Evolutionary conservation across 192 early-diverging fungal genomes (phyloP).

Genomic region (Entomortierella beljakovae): DNA sequence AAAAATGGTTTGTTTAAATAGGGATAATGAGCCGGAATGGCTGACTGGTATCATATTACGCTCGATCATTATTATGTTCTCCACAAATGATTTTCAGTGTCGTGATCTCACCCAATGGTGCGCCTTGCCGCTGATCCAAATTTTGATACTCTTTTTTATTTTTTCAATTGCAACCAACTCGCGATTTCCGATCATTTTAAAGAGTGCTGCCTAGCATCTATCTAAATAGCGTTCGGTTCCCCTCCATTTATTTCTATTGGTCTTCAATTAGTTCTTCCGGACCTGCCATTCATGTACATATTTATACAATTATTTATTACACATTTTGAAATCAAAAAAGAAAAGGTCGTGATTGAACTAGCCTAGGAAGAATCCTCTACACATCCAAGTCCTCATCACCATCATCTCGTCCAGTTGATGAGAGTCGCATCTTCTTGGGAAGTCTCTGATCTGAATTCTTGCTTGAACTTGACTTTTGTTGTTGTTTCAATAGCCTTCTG

Average conservation of each 20-base stretch:
- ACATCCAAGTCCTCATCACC: slow-evolving; percentile 53
- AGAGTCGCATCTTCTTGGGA: slow-evolving; percentile 45
- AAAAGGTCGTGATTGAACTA: not conserved
- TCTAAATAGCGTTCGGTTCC: too few species aligned
- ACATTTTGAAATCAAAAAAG: not conserved
- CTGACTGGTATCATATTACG: too few species aligned
- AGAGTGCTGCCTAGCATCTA: too few species aligned
- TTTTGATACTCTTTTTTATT: not conserved
- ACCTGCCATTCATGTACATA: too few species aligned
- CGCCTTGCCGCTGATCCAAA: slow-evolving; percentile 14
- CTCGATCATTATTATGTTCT: slow-evolving; percentile 10
- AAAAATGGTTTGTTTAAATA: too few species aligned
- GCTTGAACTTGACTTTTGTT: slow-evolving; percentile 20
- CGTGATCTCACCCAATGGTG: slow-evolving; percentile 17
- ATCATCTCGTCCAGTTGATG: slow-evolving; percentile 43
- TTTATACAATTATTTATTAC: too few species aligned
- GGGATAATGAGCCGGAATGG: not conserved
- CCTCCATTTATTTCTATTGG: too few species aligned
- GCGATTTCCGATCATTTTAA: not conserved
- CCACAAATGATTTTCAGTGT: not conserved
- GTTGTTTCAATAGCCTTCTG: slow-evolving; percentile 42
- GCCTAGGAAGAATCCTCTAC: not conserved
- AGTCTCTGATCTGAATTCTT: slow-evolving; percentile 28
- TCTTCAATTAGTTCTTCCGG: too few species aligned
- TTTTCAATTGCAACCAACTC: not conserved